A percentile compares a stretch with the other conserved stretches of the same genome.
Evolutionary conservation across 2,329 filamentous ascomycete species (phyloP).

Genomic region (Nigrograna mackinnonii): DNA sequence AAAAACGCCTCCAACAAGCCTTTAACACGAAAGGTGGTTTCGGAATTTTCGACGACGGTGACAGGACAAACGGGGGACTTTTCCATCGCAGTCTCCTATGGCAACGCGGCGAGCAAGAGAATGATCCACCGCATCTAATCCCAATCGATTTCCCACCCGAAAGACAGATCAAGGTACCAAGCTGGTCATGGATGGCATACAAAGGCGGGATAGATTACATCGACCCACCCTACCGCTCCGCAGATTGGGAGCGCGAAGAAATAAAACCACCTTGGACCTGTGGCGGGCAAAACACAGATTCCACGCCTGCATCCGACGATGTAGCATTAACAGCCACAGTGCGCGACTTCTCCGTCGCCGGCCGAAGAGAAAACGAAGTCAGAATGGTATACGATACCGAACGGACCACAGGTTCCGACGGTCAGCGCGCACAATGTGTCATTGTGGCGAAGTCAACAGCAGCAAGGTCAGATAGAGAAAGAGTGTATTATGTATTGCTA

Average conservation of each 20-base stretch:
- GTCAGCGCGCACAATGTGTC: slow-evolving; percentile 12
- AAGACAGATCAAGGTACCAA: slow-evolving; percentile 1
- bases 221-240: slow-evolving; percentile 4
- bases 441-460: slow-evolving; percentile 11
- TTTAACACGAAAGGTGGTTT: slow-evolving; percentile 2
- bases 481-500: slow-evolving; percentile 15
- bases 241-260: slow-evolving; percentile 13
- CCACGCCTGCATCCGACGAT: neutral
- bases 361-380: slow-evolving; percentile 9
- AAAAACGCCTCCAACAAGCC: slow-evolving; percentile 5
- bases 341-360: slow-evolving; percentile 10
- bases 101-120: slow-evolving; percentile 3
- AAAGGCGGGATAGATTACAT: slow-evolving; percentile 19
- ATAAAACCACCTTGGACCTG: slow-evolving; percentile 8
- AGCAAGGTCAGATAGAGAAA: slow-evolving; percentile 2
- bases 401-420: slow-evolving; percentile 4
- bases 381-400: slow-evolving; percentile 16
- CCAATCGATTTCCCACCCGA: slow-evolving; percentile 4
- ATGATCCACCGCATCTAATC: neutral
- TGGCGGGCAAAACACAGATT: neutral
- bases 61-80: neutral
- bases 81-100: slow-evolving; percentile 1
- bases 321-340: slow-evolving; percentile 11
- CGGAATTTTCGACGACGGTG: slow-evolving; percentile 2
- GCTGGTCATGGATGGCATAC: slow-evolving; percentile 23